Percentiles rank a stretch among this genome's conserved stretches.
phyloP scores from a whole-genome alignment of 2,329 filamentous ascomycete species.

The Aspergillus sergii region DNA sequence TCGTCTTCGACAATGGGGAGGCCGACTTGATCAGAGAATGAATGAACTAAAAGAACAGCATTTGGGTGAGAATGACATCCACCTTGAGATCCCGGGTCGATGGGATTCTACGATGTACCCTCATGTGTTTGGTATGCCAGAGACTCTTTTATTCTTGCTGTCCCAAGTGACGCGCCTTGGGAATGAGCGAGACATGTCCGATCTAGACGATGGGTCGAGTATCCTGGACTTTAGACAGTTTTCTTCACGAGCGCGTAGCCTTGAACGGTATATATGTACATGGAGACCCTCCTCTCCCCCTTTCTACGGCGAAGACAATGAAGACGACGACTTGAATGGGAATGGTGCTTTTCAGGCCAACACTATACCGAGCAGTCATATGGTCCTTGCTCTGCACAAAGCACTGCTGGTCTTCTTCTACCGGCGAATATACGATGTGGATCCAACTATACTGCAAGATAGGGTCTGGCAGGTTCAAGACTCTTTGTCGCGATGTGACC shows the following conservation, averaged over 20 bases:
- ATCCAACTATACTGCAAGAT: slow-evolving; percentile 45
- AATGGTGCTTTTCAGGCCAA: slow-evolving; percentile 7
- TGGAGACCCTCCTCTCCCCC: slow-evolving; percentile 13
- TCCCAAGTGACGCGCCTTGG: slow-evolving; percentile 48
- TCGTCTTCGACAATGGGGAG: slow-evolving; percentile 30
- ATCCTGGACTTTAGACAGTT: slow-evolving; percentile 33
- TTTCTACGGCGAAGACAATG: slow-evolving; percentile 1
- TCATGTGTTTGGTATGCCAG: slow-evolving; percentile 50
- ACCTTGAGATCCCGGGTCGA: slow-evolving; percentile 44
- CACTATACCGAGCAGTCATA: slow-evolving; percentile 27
- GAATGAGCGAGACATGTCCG: slow-evolving; percentile 44
- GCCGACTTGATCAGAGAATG: slow-evolving; percentile 35
- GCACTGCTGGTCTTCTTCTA: slow-evolving; percentile 52
- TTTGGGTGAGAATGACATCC: slow-evolving; percentile 49
- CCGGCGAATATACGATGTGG: slow-evolving; percentile 46
- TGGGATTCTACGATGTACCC: slow-evolving; percentile 49
- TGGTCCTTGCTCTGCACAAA: slow-evolving; percentile 46
- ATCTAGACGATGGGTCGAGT: slow-evolving; percentile 14
- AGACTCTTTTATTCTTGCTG: slow-evolving; percentile 44
- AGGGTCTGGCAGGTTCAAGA: slow-evolving; percentile 41
- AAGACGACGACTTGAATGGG: not conserved
- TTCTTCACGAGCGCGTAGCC: slow-evolving; percentile 32
- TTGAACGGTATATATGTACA: slow-evolving; percentile 36
- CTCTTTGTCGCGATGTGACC: slow-evolving; percentile 38
- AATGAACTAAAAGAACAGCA: slow-evolving; percentile 38